Evolutionary conservation across 1,284 basidiomycete species (phyloP).

Genomic region (Boletellus dicymbophilus): DNA sequence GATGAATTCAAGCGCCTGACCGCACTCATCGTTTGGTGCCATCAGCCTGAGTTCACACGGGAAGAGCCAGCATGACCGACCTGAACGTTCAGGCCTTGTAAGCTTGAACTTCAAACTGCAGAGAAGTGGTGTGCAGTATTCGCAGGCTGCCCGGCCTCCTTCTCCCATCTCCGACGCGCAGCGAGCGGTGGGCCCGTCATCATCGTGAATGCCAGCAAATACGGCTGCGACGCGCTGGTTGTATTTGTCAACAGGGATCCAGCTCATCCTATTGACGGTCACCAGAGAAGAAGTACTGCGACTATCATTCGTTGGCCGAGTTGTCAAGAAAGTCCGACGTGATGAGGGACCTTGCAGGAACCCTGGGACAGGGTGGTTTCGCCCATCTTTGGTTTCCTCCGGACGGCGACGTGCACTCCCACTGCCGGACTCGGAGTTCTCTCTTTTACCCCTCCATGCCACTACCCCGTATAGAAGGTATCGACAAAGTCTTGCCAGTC

Average conservation of each 20-base stretch:
- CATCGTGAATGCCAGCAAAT: slow-evolving; percentile 9
- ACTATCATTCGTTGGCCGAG: background rate
- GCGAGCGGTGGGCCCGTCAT: slow-evolving; percentile 34
- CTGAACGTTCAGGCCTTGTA: background rate
- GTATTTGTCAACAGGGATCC: slow-evolving; percentile 7
- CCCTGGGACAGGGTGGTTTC: slow-evolving; percentile 30
- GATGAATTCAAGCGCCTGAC: background rate
- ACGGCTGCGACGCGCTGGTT: slow-evolving; percentile 17
- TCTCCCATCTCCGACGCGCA: slow-evolving; percentile 5
- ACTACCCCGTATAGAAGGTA: slow-evolving; percentile 20
- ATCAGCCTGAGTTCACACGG: background rate
- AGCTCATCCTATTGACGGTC: slow-evolving; percentile 12
- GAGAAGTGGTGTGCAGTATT: background rate
- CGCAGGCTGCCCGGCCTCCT: background rate
- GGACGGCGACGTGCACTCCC: slow-evolving; percentile 40
- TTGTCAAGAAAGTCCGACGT: background rate
- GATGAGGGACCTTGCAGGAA: slow-evolving; percentile 8
- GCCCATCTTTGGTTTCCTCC: slow-evolving; percentile 21
- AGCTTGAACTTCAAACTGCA: background rate
- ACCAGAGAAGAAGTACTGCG: background rate
- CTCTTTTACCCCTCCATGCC: slow-evolving; percentile 19
- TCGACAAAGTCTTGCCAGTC: slow-evolving; percentile 18
- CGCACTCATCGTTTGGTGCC: background rate
- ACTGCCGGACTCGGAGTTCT: slow-evolving; percentile 32
- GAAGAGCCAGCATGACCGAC: background rate